These are phyloP conservation scores for Cryptosporidium ubiquitum DNA, from an alignment of 169 alveolate genomes.

Conservation along the genomic window DNA sequence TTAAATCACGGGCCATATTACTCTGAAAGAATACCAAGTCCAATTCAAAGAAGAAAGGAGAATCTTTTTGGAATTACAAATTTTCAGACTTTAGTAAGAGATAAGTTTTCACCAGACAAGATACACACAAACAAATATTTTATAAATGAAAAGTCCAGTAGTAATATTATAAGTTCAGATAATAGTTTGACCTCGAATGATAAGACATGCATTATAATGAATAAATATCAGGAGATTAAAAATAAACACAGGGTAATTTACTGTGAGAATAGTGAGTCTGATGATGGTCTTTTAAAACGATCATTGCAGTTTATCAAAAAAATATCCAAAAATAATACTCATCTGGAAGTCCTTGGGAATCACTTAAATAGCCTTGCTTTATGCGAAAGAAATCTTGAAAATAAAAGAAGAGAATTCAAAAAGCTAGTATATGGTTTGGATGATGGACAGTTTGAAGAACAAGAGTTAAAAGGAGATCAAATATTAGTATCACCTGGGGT, in stretches of 20 bases:
- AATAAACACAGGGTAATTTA: slow-evolving; percentile 13
- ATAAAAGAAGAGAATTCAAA: slow-evolving; percentile 32
- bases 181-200: neutral
- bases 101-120: neutral
- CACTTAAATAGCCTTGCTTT: slow-evolving; percentile 64
- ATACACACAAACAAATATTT: neutral
- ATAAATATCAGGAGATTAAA: neutral
- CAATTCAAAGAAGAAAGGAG: neutral
- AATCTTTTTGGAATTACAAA: neutral
- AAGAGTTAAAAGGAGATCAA: neutral
- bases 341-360: slow-evolving; percentile 33
- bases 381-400: slow-evolving; percentile 40
- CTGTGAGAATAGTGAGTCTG: neutral
- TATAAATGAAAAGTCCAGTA: neutral
- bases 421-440: slow-evolving; percentile 53
- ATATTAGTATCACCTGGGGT: neutral
- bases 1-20: slow-evolving; percentile 36
- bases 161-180: neutral
- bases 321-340: slow-evolving; percentile 9
- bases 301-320: slow-evolving; percentile 29
- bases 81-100: neutral
- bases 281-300: slow-evolving; percentile 1
- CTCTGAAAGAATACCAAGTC: neutral
- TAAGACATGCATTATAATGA: neutral
- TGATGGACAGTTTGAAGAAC: neutral